A percentile compares a stretch with the other conserved stretches of the same genome.
Evolutionary conservation across 768 basidiomycete species (phyloP).

Genomic region (Lepiota brunneoincarnata): DNA sequence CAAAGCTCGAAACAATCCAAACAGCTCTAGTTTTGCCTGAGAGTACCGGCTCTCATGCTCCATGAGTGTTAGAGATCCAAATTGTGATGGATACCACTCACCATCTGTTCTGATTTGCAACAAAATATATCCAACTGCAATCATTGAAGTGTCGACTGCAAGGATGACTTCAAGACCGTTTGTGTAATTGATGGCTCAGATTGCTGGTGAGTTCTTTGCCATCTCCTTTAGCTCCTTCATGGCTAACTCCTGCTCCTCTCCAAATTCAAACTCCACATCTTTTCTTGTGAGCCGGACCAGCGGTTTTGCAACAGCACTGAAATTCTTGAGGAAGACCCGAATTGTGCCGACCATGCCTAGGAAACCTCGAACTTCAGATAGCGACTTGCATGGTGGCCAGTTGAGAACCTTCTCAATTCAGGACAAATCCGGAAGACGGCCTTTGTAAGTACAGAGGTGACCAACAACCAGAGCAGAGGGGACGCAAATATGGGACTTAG

Average conservation of each 20-base stretch:
- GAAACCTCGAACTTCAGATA: constrained; percentile 23
- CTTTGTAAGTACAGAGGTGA: constrained; percentile 31
- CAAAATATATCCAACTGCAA: constrained; percentile 17
- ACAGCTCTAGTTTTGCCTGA: constrained; percentile 34
- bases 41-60: constrained; percentile 21
- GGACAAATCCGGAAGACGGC: constrained; percentile 22
- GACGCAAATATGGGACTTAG: constrained; percentile 22
- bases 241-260: background rate
- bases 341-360: constrained; percentile 25
- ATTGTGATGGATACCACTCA: constrained; percentile 15
- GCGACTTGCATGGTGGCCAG: constrained; percentile 24
- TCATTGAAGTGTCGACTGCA: constrained; percentile 18
- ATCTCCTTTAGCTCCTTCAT: constrained; percentile 11
- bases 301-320: constrained; percentile 15
- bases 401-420: constrained; percentile 23
- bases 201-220: constrained; percentile 6
- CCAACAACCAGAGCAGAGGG: constrained; percentile 17
- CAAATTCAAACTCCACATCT: constrained; percentile 19
- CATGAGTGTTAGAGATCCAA: constrained; percentile 18
- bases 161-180: constrained; percentile 17
- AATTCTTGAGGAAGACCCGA: constrained; percentile 27
- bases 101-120: constrained; percentile 14
- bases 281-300: constrained; percentile 25
- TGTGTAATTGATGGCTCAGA: constrained; percentile 16
- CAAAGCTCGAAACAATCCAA: constrained; percentile 24